Evolutionary conservation across 208 protist genomes (phyloP), one percentile per base, ranked within the genome.

Genomic region (Acanthamoeba quina): DNA sequence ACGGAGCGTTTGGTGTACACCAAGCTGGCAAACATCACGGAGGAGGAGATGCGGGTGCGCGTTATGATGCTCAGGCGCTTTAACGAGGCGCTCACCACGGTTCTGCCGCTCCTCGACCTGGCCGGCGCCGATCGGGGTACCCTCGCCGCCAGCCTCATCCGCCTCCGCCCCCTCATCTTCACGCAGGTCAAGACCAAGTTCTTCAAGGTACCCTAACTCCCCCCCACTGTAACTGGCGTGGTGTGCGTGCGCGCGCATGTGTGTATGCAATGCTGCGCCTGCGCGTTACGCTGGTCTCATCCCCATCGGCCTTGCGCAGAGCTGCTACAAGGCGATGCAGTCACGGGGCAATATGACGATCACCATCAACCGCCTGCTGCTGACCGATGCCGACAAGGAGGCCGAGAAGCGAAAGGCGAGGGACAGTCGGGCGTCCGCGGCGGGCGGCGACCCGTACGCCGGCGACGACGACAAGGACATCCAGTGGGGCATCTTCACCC

Each of bases 401-500:
- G 56, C 52, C 7, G 56, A 68, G 56, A 91, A 91, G 47, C 54
- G 44, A 26, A 91, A 72, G 58, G 60, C 56, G 17, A 56, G n/a
- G 47, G 58, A 52, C 6, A 92, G 0, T 15, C 64, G 44, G 62
- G 31, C 83, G 24, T 24, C 13, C 2, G 58, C 17, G 17, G 6
- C 29, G 41, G 68, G 66, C 29, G 41, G 29, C 34, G 70, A 93
- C 60, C 89, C 89, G 37, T 82, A 66, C 26, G n/a, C 34, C 41
- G 21, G 47, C 1, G 89, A 83, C 5, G 52, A 83, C 49, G 89
- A 82, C 3, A 52, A 66, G 34, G 68, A 93, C 56, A 44, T 93
- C 31, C 19, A 93, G 24, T 93, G 89, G 89, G 29, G 68, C 68
- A 83, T 82, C 26, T 93, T 93, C 37, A 44, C 56, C 9, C 89